phyloP scores from a whole-genome alignment of 1,284 basidiomycete genomes.

The Thelephora terrestris region DNA sequence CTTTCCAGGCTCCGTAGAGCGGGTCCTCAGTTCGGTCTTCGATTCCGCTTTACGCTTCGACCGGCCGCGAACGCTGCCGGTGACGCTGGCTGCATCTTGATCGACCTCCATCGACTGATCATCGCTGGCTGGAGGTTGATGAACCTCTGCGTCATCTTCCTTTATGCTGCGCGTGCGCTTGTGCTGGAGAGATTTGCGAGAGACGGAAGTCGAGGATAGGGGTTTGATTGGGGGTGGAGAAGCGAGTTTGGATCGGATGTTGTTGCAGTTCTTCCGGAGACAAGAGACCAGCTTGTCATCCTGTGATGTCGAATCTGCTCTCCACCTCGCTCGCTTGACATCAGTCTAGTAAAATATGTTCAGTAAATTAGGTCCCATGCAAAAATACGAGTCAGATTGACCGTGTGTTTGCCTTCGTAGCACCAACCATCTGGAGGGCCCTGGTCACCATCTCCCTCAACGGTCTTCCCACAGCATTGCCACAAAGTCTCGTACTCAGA shows the following conservation, averaged over 20 bases:
- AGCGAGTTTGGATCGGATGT: conserved; percentile 26
- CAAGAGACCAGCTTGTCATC: conserved; percentile 62
- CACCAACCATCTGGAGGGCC: conserved; percentile 79
- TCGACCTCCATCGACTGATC: conserved; percentile 22
- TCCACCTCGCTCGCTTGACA: conserved; percentile 62
- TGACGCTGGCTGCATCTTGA: conserved; percentile 7
- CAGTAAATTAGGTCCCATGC: conserved; percentile 2
- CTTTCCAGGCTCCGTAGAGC: conserved; percentile 11
- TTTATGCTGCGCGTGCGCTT: conserved; percentile 8
- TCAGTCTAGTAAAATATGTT: conserved; percentile 39
- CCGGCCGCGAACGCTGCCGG: conserved; percentile 13
- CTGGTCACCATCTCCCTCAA: conserved; percentile 65
- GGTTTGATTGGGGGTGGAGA: conserved; percentile 11
- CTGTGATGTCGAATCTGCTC: conserved; percentile 56
- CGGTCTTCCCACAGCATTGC: conserved; percentile 60
- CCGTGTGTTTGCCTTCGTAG: conserved; percentile 71
- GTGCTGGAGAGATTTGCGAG: conserved; percentile 19
- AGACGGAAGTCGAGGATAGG: too few relatives aligned
- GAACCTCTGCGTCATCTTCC: conserved; percentile 10
- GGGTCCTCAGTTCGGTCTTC: conserved; percentile 7
- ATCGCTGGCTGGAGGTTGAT: conserved; percentile 7
- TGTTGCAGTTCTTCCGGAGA: conserved; percentile 39
- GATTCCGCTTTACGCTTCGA: conserved; percentile 12
- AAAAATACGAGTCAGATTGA: conserved; percentile 23
- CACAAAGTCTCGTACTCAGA: conserved; percentile 45